Percentiles rank a stretch among this genome's conserved stretches.
Evolutionary conservation across 352 stramenopile species (phyloP).

Genomic region (Globisporangium polare): DNA sequence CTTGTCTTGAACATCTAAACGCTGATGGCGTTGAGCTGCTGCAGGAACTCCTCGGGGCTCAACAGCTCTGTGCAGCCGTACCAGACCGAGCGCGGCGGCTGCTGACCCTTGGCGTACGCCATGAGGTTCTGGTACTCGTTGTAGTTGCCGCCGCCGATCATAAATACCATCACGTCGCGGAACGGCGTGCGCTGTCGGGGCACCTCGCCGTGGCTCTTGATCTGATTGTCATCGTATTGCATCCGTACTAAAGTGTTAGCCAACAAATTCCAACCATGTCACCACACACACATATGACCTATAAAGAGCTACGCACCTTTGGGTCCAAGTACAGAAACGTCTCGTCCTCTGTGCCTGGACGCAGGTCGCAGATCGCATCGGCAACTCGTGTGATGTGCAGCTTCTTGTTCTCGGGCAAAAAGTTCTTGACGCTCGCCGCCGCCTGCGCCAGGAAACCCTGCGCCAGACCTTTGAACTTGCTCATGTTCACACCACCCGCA

Average conservation of each 20-base stretch:
- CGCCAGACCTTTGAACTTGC: slow-evolving; percentile 81
- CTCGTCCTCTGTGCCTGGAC: slow-evolving; percentile 79
- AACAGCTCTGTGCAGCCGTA: slow-evolving; percentile 90
- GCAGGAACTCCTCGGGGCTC: slow-evolving; percentile 86
- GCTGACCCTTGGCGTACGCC: slow-evolving; percentile 71
- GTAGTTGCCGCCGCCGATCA: slow-evolving; percentile 86
- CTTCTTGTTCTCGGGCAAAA: slow-evolving; percentile 86
- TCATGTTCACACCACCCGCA: slow-evolving; percentile 50
- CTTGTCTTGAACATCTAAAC: slow-evolving; percentile 24
- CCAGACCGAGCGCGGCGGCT: slow-evolving; percentile 66
- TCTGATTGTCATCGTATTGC: slow-evolving; percentile 24
- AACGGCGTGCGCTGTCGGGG: slow-evolving; percentile 76
- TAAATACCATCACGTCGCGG: slow-evolving; percentile 83
- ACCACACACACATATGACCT: neutral
- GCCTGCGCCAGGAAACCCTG: slow-evolving; percentile 80
- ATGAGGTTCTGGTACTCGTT: slow-evolving; percentile 88
- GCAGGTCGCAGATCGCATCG: slow-evolving; percentile 80
- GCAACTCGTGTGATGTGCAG: slow-evolving; percentile 78
- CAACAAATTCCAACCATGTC: neutral
- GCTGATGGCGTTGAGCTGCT: slow-evolving; percentile 74
- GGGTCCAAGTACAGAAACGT: slow-evolving; percentile 82
- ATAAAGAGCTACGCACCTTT: slow-evolving; percentile 37
- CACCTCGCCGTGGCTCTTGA: slow-evolving; percentile 67
- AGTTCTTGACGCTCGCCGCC: slow-evolving; percentile 83
- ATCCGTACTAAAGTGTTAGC: neutral